Evolutionary conservation across 768 basidiomycete genomes (phyloP).

Genomic region (Russula griseocarnosa): DNA sequence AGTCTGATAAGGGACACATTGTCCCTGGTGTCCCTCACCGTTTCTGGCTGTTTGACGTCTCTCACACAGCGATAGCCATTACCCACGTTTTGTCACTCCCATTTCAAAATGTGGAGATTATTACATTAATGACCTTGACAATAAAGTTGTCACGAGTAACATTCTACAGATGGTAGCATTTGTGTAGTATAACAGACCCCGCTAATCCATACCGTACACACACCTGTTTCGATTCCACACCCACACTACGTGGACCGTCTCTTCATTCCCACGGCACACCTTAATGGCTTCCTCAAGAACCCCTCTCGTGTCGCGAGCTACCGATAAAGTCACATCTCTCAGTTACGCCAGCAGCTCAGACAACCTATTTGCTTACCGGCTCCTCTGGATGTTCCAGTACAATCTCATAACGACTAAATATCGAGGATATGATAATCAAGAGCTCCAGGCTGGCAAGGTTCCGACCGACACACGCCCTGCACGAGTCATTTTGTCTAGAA

Average conservation of each 20-base stretch:
- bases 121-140: too few species aligned
- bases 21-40: too few species aligned
- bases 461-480: constrained; percentile 76
- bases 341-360: neutral
- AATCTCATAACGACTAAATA: constrained; percentile 72
- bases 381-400: constrained; percentile 58
- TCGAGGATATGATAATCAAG: constrained; percentile 74
- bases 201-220: neutral
- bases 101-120: too few species aligned
- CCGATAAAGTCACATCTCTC: neutral
- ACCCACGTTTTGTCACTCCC: too few species aligned
- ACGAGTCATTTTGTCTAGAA: neutral
- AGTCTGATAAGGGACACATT: too few species aligned
- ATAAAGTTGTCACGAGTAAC: too few species aligned
- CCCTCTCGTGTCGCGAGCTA: constrained; percentile 78
- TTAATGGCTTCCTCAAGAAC: constrained; percentile 79
- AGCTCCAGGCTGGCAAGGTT: constrained; percentile 80
- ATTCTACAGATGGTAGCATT: neutral
- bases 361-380: constrained; percentile 41
- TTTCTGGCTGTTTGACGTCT: too few species aligned
- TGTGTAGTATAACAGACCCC: neutral
- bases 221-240: neutral
- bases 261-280: constrained; percentile 68
- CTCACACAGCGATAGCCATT: too few species aligned
- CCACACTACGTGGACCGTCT: constrained; percentile 43